Conservation (phyloP, 805 yeast genomes). For the Ogataea zsoltii region DNA sequence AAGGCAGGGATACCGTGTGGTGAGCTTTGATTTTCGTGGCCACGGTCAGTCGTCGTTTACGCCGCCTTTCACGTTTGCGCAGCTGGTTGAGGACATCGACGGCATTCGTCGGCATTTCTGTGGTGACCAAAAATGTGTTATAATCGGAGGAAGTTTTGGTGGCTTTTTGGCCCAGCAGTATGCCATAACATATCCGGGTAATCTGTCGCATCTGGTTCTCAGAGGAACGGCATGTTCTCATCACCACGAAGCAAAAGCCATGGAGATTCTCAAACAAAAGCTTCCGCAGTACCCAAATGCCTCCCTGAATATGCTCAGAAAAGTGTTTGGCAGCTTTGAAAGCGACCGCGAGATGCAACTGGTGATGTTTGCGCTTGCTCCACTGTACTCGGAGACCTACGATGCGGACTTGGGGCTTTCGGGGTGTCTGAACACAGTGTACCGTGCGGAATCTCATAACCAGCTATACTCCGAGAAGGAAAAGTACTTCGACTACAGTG, state of each 20-base stretch:
- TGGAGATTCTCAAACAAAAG: slow-evolving; percentile 13
- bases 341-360: slow-evolving; percentile 26
- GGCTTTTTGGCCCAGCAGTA: slow-evolving; percentile 30
- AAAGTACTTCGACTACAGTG: slow-evolving; percentile 25
- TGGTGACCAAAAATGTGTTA: slow-evolving; percentile 16
- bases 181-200: slow-evolving; percentile 23
- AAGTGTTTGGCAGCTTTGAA: slow-evolving; percentile 27
- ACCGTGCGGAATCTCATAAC: slow-evolving; percentile 24
- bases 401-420: slow-evolving; percentile 21
- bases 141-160: slow-evolving; percentile 30
- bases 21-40: slow-evolving; percentile 29
- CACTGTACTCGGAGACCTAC: slow-evolving; percentile 25
- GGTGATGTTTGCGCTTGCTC: slow-evolving; percentile 28
- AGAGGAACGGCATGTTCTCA: slow-evolving; percentile 30
- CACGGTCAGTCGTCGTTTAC: slow-evolving; percentile 25
- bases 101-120: slow-evolving; percentile 16
- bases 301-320: slow-evolving; percentile 22
- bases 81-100: slow-evolving; percentile 28
- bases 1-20: slow-evolving; percentile 21
- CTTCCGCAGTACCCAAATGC: slow-evolving; percentile 20
- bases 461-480: slow-evolving; percentile 26
- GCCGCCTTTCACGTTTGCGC: slow-evolving; percentile 25
- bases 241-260: slow-evolving; percentile 25
- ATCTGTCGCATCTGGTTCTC: slow-evolving; percentile 16
- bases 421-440: slow-evolving; percentile 18